Base-by-base conservation (phyloP, 1,284 basidiomycete genomes). In the Leccinum subatratum region DNA sequence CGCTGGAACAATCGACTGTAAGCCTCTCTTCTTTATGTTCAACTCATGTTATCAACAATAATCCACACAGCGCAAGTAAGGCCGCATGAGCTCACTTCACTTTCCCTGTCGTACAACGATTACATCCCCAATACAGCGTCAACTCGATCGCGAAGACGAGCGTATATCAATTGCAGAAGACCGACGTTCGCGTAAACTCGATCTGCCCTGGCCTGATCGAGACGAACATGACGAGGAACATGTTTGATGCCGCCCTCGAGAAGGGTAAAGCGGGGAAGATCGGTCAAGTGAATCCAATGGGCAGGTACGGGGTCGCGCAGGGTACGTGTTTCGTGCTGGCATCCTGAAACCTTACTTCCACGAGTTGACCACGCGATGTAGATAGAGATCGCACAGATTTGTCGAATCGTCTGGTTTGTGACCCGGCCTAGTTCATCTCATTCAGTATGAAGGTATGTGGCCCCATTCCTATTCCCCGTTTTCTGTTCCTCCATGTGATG, bases 181-280 rank as follows among this genome's bases (percentile, higher is more conserved):
- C 88, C 2, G 92, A 94, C 76, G 84, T 98, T 68, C 89, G 95
- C 48, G 90, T 96, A 69, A 96, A 97, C 77, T 86, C 91, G n/a
- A 87, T 97, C 69, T 96, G 94, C 74, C 95, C 95, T 2, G 95
- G 95, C 20, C 79, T 97, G 62, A 95, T 97, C 72, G 92, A 96
- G 79, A 96, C 94, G 2, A 91, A 89, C 42, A 95, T 96, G 93
- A 95, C 94, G 0, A 78, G 79, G 64, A 73, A 73, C 6, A 83
- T 88, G 20, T 97, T 97, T 71, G 87, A 92, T 32, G 84, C 85
- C 65, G 94, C 95, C 30, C 86, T 90, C 45, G 77, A 85, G 67
- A 84, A 88, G 39, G 95, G 95, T 11, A 90, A 82, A 18, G 84
- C 80, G 20, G 80, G 79, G 62, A 95, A 91, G 79, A 86, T 97